Base-by-base conservation (phyloP, 208 protist genomes). In the Plasmodiophora brassicae region DNA sequence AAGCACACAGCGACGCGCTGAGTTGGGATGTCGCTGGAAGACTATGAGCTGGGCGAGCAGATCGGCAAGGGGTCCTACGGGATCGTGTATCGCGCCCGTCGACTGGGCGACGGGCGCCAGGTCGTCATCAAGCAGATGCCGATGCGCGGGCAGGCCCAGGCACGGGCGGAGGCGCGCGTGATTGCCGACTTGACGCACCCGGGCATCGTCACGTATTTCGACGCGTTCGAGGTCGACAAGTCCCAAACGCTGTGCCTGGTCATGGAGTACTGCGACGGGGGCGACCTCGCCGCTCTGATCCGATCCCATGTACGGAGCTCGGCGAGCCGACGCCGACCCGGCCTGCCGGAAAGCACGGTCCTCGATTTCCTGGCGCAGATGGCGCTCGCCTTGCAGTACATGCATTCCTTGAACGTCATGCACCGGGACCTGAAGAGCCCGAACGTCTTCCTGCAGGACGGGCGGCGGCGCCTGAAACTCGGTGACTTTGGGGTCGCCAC, bases 391-490 rank as follows among this genome's bases (percentile, higher is more conserved):
- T 0, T 90, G 20, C 22, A 85, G n/a, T 89, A 89, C 28, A 41
- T 86, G 38, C 89, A 90, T 44, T 14, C 41, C 0, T 22, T 78
- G 25, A 1, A 90, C 45, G 44, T 92, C 8, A 41, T 92, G 43
- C 90, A 92, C 88, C 90, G 89, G 1, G 90, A 92, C 85, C 28
- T 92, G 28, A 92, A 92, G 43, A 84, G 85, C 0, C 43, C 65
- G 36, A 91, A 91, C 38, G 28, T 91, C 43, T 90, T 91, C 1
- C 22, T 91, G n/a, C 46, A 39, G 8, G 83, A 87, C 28, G 50
- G 25, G 25, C 43, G 45, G 22, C 32, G 46, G 0, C 43, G 84
- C 1, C 41, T 90, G 1, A 84, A 90, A 84, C 65, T 91, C 8
- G 89, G 86, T 20, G 89, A 91, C 84, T 90, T 91, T 35, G 89